Conservation (phyloP, 2,329 filamentous ascomycete genomes). For the Gremmenia infestans region DNA sequence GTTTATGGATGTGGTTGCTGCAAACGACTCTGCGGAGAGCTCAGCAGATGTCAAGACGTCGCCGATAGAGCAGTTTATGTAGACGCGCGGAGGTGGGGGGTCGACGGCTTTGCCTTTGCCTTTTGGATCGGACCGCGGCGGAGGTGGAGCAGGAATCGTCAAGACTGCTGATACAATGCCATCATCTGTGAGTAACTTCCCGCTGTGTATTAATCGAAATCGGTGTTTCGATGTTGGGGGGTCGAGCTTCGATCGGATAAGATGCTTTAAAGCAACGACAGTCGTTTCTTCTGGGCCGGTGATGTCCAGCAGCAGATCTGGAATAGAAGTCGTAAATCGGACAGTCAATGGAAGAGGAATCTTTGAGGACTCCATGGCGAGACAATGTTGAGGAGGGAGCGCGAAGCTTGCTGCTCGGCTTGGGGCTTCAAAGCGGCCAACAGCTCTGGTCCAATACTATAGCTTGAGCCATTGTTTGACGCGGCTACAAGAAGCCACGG, state of each 20-base stretch:
- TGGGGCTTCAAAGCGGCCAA: background rate
- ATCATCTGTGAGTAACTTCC: constrained; percentile 75
- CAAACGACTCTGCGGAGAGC: constrained; percentile 58
- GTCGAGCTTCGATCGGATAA: constrained; percentile 69
- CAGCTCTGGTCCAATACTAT: background rate
- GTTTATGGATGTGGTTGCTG: constrained; percentile 19
- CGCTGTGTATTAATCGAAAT: constrained; percentile 84
- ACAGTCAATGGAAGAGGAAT: constrained; percentile 69
- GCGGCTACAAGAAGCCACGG: background rate
- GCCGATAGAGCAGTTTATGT: constrained; percentile 91
- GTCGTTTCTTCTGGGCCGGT: constrained; percentile 63
- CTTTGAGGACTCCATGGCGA: background rate
- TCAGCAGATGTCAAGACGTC: constrained; percentile 65
- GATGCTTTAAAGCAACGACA: constrained; percentile 72
- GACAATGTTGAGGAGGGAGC: background rate
- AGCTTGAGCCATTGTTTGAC: background rate
- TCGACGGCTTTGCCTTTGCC: constrained; percentile 65
- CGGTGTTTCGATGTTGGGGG: constrained; percentile 58
- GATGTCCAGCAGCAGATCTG: constrained; percentile 78
- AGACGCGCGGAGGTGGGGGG: constrained; percentile 53
- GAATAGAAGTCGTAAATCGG: constrained; percentile 81
- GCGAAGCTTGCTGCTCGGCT: background rate
- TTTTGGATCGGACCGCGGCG: constrained; percentile 37
- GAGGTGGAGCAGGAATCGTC: constrained; percentile 54
- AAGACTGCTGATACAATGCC: constrained; percentile 65